Evolutionary conservation across 169 alveolate genomes (phyloP).

Genomic region (Plasmodium ovale): DNA sequence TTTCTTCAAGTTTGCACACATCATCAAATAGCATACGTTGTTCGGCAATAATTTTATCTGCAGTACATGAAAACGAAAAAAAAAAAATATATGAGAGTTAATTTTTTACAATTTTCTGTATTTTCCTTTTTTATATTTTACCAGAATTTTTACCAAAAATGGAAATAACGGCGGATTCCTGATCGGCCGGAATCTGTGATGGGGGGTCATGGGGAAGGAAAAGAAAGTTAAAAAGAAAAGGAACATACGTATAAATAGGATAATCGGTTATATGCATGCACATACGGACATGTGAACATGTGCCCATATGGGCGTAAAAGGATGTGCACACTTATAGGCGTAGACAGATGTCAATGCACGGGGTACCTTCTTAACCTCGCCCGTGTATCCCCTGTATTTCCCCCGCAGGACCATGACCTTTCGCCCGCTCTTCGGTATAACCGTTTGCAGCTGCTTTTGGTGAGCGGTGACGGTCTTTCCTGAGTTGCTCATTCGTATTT

Average conservation of each 20-base stretch:
- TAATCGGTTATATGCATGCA: too few species aligned
- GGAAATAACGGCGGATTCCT: constrained; percentile 36
- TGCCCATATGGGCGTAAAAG: neutral
- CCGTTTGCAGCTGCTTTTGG: constrained; percentile 65
- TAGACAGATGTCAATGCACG: too few species aligned
- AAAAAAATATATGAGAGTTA: neutral
- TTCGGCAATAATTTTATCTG: constrained; percentile 36
- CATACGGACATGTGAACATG: neutral
- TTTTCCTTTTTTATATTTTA: neutral
- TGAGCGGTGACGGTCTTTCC: constrained; percentile 14
- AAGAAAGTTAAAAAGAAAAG: too few species aligned
- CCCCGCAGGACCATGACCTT: constrained; percentile 36
- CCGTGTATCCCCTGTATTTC: constrained; percentile 22
- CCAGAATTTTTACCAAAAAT: constrained; percentile 33
- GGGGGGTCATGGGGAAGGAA: neutral
- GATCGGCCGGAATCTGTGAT: constrained; percentile 46
- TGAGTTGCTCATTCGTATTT: constrained; percentile 33
- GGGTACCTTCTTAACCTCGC: constrained; percentile 45
- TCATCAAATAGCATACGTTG: constrained; percentile 39
- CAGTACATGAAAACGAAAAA: neutral
- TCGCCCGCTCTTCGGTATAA: constrained; percentile 66
- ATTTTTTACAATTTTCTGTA: neutral
- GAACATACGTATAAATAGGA: neutral
- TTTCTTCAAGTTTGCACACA: constrained; percentile 38
- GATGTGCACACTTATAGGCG: neutral